Evolutionary conservation across 2,329 filamentous ascomycete species (phyloP), one percentile per base, ranked within the genome.

Genomic region (Rhytidhysteron rufulum): DNA sequence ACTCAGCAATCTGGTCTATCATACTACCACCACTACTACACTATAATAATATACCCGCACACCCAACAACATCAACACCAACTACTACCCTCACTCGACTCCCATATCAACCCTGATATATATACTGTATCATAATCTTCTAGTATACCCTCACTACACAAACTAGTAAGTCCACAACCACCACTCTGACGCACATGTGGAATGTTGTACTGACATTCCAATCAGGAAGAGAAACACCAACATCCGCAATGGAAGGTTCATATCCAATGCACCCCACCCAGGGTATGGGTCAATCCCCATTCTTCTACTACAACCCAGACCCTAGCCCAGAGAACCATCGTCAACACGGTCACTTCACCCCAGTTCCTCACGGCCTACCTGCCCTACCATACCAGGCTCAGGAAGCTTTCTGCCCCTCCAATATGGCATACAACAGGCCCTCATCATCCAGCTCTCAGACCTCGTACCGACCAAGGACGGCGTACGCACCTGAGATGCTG

Each of bases 221-320:
- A 16, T 37, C 29, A 25, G 52, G 43, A 50, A 46, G n/a, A 41
- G 47, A 49, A 49, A 49, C 47, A 54, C 35, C 37, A 42, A 48
- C 48, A 56, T 45, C 43, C 44, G 45, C 69, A 72, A 88, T 88
- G 85, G 84, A 87, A 60, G 67, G 78, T 68, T 57, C 80, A 77
- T 76, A 76, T 57, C 62, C 69, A 48, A 69, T 73, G 57, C 68
- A 70, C 60, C 62, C 68, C 43, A 49, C 69, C 53, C 67, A 71
- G 66, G 66, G 77, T 57, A 80, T 86, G 75, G 81, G 77, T 46
- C 84, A 86, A 69, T 79, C 83, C 51, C 74, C 86, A 43, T 94
- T 89, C 75, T 90, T 86, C 78, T 93, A 90, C 76, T 95, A 91
- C 74, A 84, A 81, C 58, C 82, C 85, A 51, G 86, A 93, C 54